Evolutionary conservation across 345 rosid genomes (phyloP).

Genomic region (Brassica carinata): DNA sequence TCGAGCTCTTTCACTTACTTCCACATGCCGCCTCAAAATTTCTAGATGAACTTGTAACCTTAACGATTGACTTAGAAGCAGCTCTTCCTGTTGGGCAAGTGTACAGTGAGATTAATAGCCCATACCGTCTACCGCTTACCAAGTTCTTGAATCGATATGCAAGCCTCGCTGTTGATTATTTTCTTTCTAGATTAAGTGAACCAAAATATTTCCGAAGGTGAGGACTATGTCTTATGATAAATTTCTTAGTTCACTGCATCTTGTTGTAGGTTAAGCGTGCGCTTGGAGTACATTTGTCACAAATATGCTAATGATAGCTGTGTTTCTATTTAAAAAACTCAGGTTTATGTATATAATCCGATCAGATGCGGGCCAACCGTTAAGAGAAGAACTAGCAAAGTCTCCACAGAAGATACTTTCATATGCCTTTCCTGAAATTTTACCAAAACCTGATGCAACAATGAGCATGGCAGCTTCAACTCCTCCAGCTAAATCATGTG

Average conservation of each 20-base stretch:
- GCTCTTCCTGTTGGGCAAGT: conserved; percentile 89
- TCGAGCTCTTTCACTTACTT: conserved; percentile 98
- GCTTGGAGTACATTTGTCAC: conserved; percentile 18
- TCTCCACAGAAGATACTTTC: conserved; percentile 87
- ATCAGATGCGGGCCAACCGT: conserved; percentile 93
- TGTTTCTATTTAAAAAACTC: conserved; percentile 29
- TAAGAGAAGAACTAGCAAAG: conserved; percentile 95
- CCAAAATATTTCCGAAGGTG: conserved; percentile 95
- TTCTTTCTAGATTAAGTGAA: conserved; percentile 85
- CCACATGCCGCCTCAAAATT: conserved; percentile 95
- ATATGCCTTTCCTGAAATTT: conserved; percentile 82
- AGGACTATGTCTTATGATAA: conserved; percentile 37
- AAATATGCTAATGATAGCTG: conserved; percentile 25
- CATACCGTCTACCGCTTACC: conserved; percentile 94
- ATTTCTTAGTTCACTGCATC: conserved; percentile 5
- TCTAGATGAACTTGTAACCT: conserved; percentile 92
- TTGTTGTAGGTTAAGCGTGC: conserved; percentile 8
- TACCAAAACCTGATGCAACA: conserved; percentile 65
- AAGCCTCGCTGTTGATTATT: conserved; percentile 91
- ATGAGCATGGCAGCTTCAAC: conserved; percentile 56
- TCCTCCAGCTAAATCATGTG: conserved; percentile 57
- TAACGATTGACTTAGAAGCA: conserved; percentile 93
- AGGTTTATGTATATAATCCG: conserved; percentile 96
- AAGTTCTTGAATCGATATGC: conserved; percentile 93
- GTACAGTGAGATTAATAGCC: conserved; percentile 95